Percentiles rank a stretch among this genome's conserved stretches.
These are phyloP conservation scores for Ustilago trichophora DNA, from an alignment of 1,284 basidiomycete genomes.

Conservation along the genomic window DNA sequence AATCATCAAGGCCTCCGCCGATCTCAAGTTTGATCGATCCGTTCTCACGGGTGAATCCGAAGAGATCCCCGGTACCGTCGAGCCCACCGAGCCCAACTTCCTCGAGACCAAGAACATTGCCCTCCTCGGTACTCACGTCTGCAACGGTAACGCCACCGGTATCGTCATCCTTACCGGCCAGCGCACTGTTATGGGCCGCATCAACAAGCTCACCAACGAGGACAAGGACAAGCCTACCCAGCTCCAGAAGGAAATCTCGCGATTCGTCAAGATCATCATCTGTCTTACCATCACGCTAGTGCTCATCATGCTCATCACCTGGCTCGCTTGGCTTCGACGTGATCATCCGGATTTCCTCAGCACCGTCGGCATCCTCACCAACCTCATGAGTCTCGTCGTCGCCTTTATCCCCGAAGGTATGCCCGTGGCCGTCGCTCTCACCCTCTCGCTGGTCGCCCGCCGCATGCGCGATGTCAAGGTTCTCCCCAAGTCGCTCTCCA, in stretches of 20 bases:
- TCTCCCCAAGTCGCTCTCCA: conserved; percentile 73
- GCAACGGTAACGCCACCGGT: conserved; percentile 72
- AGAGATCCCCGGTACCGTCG: conserved; percentile 71
- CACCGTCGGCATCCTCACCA: conserved; percentile 72
- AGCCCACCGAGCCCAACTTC: conserved; percentile 71
- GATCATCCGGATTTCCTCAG: conserved; percentile 72
- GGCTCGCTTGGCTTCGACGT: conserved; percentile 70
- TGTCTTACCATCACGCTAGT: conserved; percentile 71
- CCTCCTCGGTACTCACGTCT: conserved; percentile 74
- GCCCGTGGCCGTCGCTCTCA: conserved; percentile 76
- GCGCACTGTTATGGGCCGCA: conserved; percentile 70
- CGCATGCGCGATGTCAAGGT: conserved; percentile 78
- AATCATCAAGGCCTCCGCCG: conserved; percentile 68
- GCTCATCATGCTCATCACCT: conserved; percentile 70
- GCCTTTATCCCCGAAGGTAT: conserved; percentile 75
- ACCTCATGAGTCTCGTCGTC: conserved; percentile 74
- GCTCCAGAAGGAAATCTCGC: conserved; percentile 69
- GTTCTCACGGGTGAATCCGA: conserved; percentile 75
- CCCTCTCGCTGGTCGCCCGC: conserved; percentile 77
- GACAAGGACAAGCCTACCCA: conserved; percentile 70
- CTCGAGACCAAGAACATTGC: conserved; percentile 73
- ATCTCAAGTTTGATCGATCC: conserved; percentile 74
- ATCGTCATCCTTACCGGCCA: conserved; percentile 73
- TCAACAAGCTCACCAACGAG: conserved; percentile 48
- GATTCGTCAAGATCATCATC: conserved; percentile 69